These are phyloP conservation scores for Stachybotrys elegans DNA, from an alignment of 2,329 filamentous ascomycete species.

Conservation along the genomic window DNA sequence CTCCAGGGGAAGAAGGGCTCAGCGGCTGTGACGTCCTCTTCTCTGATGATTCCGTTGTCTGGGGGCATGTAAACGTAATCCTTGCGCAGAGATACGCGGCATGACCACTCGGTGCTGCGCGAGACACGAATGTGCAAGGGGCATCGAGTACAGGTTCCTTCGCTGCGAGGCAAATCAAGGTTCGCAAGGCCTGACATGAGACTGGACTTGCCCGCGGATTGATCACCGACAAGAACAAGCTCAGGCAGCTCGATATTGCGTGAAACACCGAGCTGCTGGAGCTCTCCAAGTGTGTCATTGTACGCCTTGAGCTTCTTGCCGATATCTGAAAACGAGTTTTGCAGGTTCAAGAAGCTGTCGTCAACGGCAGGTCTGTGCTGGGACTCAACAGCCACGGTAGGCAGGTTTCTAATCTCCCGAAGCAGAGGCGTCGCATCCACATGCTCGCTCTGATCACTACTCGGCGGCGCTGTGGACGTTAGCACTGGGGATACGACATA, in stretches of 20 bases:
- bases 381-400: no score
- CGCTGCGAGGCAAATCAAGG: slow-evolving; percentile 65
- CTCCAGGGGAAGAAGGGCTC: slow-evolving; percentile 65
- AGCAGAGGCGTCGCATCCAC: no score
- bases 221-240: slow-evolving; percentile 79
- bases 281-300: slow-evolving; percentile 60
- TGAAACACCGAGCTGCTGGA: slow-evolving; percentile 69
- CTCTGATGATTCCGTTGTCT: slow-evolving; percentile 30
- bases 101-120: slow-evolving; percentile 57
- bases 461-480: no score
- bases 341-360: slow-evolving; percentile 35
- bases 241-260: slow-evolving; percentile 68
- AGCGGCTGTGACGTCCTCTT: slow-evolving; percentile 40
- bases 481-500: no score
- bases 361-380: no score
- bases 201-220: slow-evolving; percentile 77
- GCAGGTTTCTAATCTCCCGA: no score
- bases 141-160: slow-evolving; percentile 73
- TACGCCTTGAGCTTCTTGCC: slow-evolving; percentile 59
- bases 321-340: slow-evolving; percentile 45
- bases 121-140: slow-evolving; percentile 75
- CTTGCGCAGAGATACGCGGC: slow-evolving; percentile 59
- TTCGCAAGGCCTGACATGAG: slow-evolving; percentile 61
- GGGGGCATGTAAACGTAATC: slow-evolving; percentile 55
- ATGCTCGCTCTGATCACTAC: no score